A percentile compares a stretch with the other conserved stretches of the same genome.
These are phyloP conservation scores for Phialocephala sp. DNA, from an alignment of 2,329 filamentous ascomycete species.

Conservation along the genomic window DNA sequence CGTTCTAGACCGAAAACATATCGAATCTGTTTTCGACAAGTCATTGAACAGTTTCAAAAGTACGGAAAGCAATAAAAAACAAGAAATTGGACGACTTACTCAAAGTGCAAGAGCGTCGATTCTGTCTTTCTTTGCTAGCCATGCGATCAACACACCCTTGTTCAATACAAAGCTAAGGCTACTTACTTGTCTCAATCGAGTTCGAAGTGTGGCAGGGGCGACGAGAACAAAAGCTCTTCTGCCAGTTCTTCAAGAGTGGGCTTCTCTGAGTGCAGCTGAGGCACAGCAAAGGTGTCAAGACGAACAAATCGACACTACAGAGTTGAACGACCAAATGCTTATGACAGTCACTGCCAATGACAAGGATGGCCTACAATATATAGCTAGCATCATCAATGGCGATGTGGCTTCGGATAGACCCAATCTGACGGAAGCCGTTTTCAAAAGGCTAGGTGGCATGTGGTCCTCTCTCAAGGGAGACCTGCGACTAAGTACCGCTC, in stretches of 20 bases:
- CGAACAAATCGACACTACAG: slow-evolving; percentile 53
- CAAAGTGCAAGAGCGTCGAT: slow-evolving; percentile 68
- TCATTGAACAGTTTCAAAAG: slow-evolving; percentile 60
- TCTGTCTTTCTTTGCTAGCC: slow-evolving; percentile 74
- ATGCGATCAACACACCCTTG: slow-evolving; percentile 72
- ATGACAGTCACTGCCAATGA: slow-evolving; percentile 60
- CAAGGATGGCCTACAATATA: slow-evolving; percentile 59
- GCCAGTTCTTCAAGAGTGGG: slow-evolving; percentile 76
- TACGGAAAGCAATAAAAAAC: slow-evolving; percentile 51
- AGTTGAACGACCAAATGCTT: slow-evolving; percentile 59
- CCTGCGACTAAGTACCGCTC: slow-evolving; percentile 62
- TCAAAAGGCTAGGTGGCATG: slow-evolving; percentile 70
- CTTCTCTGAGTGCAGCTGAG: slow-evolving; percentile 57
- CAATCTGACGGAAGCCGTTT: slow-evolving; percentile 66
- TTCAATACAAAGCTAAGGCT: slow-evolving; percentile 72
- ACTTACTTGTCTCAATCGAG: slow-evolving; percentile 72
- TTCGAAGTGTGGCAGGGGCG: slow-evolving; percentile 72
- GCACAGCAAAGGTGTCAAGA: slow-evolving; percentile 54
- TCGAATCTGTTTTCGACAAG: slow-evolving; percentile 67
- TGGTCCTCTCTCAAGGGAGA: slow-evolving; percentile 76
- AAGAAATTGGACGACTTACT: slow-evolving; percentile 51
- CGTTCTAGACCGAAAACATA: slow-evolving; percentile 76
- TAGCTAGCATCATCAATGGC: slow-evolving; percentile 56
- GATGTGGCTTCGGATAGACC: slow-evolving; percentile 51
- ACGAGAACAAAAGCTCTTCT: slow-evolving; percentile 77